Evolutionary conservation across 495 filamentous ascomycete species (phyloP), one percentile per base, ranked within the genome.

Genomic region (Xanthoparmelia taractica): DNA sequence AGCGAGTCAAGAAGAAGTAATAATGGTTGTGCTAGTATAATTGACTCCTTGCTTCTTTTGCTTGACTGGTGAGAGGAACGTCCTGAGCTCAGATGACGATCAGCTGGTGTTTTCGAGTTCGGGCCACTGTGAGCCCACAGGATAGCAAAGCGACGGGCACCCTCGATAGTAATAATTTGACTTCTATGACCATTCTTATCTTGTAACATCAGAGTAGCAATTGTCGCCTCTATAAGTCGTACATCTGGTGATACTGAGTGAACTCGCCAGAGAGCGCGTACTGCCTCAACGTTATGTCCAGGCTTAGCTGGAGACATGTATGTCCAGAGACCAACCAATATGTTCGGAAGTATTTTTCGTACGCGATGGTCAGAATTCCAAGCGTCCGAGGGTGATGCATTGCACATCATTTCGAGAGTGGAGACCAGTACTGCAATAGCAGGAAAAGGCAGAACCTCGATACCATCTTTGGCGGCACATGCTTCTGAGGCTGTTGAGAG

Each of bases 201-300:
- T 50, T 82, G 76, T 36, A 87, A 76, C 80, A 96, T 87, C 23
- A 95, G 73, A 34, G 84, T 80, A 41, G 89, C 84, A 57, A 96
- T 87, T 7, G 90, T 83, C 41, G 90, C 89, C 74, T 97, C 92
- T 20, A 96, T 83, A 33, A 80, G 73, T 66, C 84, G 79, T 61
- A 80, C 76, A n/a, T 75, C 71, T 65, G 75, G 77, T 37, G 84
- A 81, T 12, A 84, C 81, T 0, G 83, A 83, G 67, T 97, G 90
- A 50, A 97, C 75, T 57, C 88, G 84, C 88, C 92, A 95, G 18
- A 97, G 74, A 65, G 85, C 88, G 57, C 89, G 87, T 55, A 95
- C 90, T 40, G 91, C 85, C 73, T 97, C 93, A 29, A 97, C 91
- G 71, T 96, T 94, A 66, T 92, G 92, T 69, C 95, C 95, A 0